Evolutionary conservation across 306 rosid genomes (phyloP), one percentile per base, ranked within the genome.

Genomic region (Morella rubra): DNA sequence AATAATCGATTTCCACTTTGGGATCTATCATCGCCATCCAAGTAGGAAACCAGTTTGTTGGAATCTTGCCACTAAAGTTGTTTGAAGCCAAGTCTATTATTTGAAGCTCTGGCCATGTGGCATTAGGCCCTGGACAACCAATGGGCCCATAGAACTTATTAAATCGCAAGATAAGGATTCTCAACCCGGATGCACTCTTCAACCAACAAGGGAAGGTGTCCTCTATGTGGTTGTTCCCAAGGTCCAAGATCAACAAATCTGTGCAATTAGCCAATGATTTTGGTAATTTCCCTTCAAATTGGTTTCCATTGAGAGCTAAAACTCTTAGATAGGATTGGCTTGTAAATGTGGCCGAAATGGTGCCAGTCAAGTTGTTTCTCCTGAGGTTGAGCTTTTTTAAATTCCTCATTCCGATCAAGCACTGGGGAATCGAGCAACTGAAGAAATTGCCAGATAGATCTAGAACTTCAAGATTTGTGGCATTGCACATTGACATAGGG

Each of bases 1-100:
- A 37, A 14, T 42, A 55, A 60, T 7, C 72, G 6, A 64, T 1
- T 15, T 67, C 5, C 22, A 56, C 50, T 27, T 62, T 18, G 16
- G 46, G 5, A 49, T 20, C 69, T 70, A 44, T 76, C 89, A 90
- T 85, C 68, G 84, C 89, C 59, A 56, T 50, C 96, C 90, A 88
- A 0, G 14, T 76, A 55, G 10, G 72, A 71, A 84, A 77, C 62
- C 5, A 45, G n/a, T 3, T 65, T 61, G 41, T 76, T 4, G 83
- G 91, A 45, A 89, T 54, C n/a, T 3, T 56, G 2, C 62, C 37
- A 8, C 12, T 8, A 9, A 56, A 56, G 22, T 56, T 56, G 14
- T 56, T 56, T 56, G 8, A 56, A 0, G 32, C 62, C 20, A 56
- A 3, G 9, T 56, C 32, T 3, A 0, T 1, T 7, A 56, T 20